Percentiles rank a stretch among this genome's conserved stretches.
Conservation (phyloP, 257 asterid species). For the Dorcoceras hygrometricum region DNA sequence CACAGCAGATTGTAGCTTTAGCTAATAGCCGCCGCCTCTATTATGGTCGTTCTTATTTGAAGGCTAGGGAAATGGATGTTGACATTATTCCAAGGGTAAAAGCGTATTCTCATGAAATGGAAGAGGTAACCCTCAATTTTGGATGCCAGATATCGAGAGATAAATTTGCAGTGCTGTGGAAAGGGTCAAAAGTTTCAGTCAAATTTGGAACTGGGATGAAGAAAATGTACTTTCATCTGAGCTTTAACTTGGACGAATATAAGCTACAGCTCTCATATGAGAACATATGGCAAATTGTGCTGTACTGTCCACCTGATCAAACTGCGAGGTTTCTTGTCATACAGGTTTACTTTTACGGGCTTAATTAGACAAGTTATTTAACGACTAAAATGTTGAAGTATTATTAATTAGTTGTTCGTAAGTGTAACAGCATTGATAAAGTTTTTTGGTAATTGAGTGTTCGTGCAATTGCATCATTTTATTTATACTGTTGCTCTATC, state of each 20-base stretch:
- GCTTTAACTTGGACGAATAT: constrained; percentile 32
- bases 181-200: constrained; percentile 31
- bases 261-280: constrained; percentile 74
- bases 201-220: constrained; percentile 59
- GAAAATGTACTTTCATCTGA: constrained; percentile 45
- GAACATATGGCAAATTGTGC: constrained; percentile 69
- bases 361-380: neutral
- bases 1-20: constrained; percentile 33
- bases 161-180: constrained; percentile 55
- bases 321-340: constrained; percentile 44
- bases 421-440: neutral
- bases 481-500: neutral
- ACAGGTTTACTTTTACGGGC: constrained; percentile 52
- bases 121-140: constrained; percentile 40
- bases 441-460: neutral
- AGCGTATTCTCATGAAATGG: constrained; percentile 36
- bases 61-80: constrained; percentile 37
- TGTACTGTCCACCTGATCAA: constrained; percentile 33
- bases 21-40: constrained; percentile 36
- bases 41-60: constrained; percentile 53
- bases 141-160: constrained; percentile 61
- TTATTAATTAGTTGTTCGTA: neutral
- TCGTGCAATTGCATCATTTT: neutral
- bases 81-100: constrained; percentile 39
- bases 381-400: neutral